Evolutionary conservation across 2,329 filamentous ascomycete genomes (phyloP).

Genomic region (Sarocladium strictum): DNA sequence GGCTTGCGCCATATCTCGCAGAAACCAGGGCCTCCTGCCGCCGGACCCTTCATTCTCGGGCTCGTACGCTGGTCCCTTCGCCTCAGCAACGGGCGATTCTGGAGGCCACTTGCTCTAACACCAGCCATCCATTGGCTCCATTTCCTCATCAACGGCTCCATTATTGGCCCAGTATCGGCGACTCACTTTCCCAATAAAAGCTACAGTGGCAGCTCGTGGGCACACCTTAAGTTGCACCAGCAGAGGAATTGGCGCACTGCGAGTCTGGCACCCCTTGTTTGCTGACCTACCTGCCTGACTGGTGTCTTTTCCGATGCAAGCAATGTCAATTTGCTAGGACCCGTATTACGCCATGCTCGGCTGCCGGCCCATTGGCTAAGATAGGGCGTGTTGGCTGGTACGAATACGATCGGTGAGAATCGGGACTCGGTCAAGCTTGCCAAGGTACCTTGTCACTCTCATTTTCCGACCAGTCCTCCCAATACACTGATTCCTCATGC

Average conservation of each 20-base stretch:
- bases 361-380: conserved; percentile 1
- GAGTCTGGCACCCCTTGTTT: background rate
- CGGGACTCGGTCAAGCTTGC: conserved; percentile 1
- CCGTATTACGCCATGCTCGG: conserved; percentile 9
- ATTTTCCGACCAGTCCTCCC: no score
- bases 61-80: background rate
- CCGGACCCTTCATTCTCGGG: background rate
- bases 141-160: background rate
- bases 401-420: conserved; percentile 7
- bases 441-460: background rate
- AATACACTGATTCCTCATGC: no score
- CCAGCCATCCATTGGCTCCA: background rate
- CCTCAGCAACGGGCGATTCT: background rate
- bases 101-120: conserved; percentile 1
- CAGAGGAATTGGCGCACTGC: background rate
- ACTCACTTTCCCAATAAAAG: background rate
- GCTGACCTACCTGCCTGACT: background rate
- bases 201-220: background rate
- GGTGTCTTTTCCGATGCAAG: background rate
- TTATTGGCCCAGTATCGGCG: conserved; percentile 3
- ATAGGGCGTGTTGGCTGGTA: background rate
- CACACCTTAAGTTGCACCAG: background rate
- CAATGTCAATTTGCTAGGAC: background rate
- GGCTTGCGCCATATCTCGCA: conserved; percentile 9
- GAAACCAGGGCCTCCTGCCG: background rate